A percentile compares a stretch with the other conserved stretches of the same genome.
phyloP scores from a whole-genome alignment of 2,329 filamentous ascomycete species.

The Canariomyces notabilis region DNA sequence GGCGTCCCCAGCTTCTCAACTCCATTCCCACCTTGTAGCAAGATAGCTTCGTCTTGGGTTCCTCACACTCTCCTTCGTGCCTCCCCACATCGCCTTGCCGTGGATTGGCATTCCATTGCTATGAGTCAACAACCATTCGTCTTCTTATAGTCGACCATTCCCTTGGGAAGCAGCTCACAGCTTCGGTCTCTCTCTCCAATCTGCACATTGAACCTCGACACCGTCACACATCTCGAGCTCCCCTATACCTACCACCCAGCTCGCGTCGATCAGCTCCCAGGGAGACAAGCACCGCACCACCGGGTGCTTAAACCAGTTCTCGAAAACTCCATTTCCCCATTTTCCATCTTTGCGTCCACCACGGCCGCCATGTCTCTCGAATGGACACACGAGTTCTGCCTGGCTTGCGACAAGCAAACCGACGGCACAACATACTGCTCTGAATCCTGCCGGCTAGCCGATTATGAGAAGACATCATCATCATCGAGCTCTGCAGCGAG shows the following conservation, averaged over 20 bases:
- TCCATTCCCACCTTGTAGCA: constrained; percentile 18
- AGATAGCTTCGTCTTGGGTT: constrained; percentile 21
- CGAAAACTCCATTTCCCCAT: neutral
- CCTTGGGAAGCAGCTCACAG: constrained; percentile 14
- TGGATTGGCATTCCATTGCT: constrained; percentile 17
- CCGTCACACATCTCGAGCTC: neutral
- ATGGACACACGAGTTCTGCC: constrained; percentile 90
- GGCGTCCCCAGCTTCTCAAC: constrained; percentile 24
- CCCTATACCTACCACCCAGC: neutral
- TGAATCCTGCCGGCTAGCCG: constrained; percentile 81
- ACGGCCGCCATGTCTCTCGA: constrained; percentile 48
- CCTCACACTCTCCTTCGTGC: constrained; percentile 19
- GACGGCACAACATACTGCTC: constrained; percentile 83
- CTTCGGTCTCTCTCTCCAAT: constrained; percentile 8
- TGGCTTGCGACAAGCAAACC: constrained; percentile 87
- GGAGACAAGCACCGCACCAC: neutral
- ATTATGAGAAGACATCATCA: constrained; percentile 68
- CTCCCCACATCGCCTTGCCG: constrained; percentile 15
- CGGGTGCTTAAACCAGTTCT: too few relatives aligned
- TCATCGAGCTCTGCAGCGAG: constrained; percentile 53
- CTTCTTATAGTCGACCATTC: constrained; percentile 21
- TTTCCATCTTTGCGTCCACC: constrained; percentile 8
- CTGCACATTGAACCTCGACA: constrained; percentile 10
- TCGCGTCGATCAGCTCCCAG: neutral
- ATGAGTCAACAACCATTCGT: constrained; percentile 22